Base-by-base conservation (phyloP, 2,329 filamentous ascomycete genomes). In the Fusarium sublunatum region DNA sequence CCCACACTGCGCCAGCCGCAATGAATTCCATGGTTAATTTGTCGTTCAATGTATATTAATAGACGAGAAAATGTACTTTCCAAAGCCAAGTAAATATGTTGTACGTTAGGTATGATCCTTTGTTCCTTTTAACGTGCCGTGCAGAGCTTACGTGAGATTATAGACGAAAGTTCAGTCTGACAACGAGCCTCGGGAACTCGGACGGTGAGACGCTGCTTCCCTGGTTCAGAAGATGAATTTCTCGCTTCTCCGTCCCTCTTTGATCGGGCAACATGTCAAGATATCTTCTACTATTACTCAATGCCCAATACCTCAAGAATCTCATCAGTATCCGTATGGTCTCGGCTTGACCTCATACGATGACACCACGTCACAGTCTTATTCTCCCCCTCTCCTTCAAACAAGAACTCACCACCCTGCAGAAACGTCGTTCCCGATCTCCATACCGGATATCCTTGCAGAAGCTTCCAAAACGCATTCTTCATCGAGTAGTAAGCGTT, bases 391-490 rank as follows among this genome's bases (percentile, higher is more conserved):
- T 54, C 32, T 0, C 58, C 49, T 13, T 52, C 41, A 9, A 65
- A 66, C 6, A 65, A 7, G 11, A 65, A 63, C 26, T 66, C 62
- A 2, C 62, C 62, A 0, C 62, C 62, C 7, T 65, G 62, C 2
- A 59, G 46, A 13, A 51, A 28, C 7, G 58, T 29, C 7, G 44
- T 35, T 7, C 62, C 62, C 25, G 22, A 35, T 2, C 35, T 59
- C 10, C 29, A 41, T 0, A 45, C 3, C 1, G 58, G 62, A 11
- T 63, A 51, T 2, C 58, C 58, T 1, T 34, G 29, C 11, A 55
- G 9, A 0, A 38, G 13, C 2, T 26, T 50, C 47, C 34, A 50
- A 15, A 64, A 26, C 2, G 45, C 48, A 10, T 35, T 46, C 7
- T 40, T 51, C 1, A 63, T 36, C 0, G 58, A 49, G 2, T 24